Evolutionary conservation across 2,329 filamentous ascomycete genomes (phyloP).

Genomic region (Aschersonia sp.): DNA sequence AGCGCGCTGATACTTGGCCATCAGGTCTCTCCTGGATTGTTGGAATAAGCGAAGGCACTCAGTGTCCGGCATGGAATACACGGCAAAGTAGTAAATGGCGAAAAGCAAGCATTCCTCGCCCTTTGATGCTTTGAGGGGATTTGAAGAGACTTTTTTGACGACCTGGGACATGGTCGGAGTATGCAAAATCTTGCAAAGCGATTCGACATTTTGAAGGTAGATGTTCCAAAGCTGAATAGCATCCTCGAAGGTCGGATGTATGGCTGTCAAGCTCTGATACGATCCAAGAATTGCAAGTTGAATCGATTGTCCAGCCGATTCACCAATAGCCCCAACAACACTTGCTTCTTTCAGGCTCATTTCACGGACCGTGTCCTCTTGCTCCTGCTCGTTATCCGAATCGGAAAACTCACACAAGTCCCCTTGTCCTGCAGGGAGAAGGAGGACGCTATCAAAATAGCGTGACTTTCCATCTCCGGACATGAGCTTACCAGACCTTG

Average conservation of each 20-base stretch:
- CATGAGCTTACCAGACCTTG: constrained; percentile 8
- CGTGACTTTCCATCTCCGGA: constrained; percentile 19
- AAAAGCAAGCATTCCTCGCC: constrained; percentile 25
- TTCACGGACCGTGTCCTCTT: not conserved
- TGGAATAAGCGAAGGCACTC: constrained; percentile 23
- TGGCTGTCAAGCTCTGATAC: constrained; percentile 4
- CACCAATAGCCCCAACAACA: not conserved
- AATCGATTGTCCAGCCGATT: not conserved
- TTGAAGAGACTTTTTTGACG: constrained; percentile 5
- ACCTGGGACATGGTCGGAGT: constrained; percentile 11
- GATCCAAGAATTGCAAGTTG: not conserved
- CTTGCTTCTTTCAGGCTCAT: not conserved
- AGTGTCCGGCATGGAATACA: constrained; percentile 24
- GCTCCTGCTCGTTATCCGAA: not conserved
- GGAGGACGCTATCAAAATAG: constrained; percentile 22
- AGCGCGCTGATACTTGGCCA: constrained; percentile 23
- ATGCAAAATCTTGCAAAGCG: constrained; percentile 11
- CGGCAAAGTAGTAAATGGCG: constrained; percentile 24
- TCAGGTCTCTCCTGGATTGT: constrained; percentile 18
- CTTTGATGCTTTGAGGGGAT: constrained; percentile 10
- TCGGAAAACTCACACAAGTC: constrained; percentile 2
- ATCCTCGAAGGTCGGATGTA: constrained; percentile 8
- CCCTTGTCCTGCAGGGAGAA: constrained; percentile 1
- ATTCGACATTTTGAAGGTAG: constrained; percentile 11
- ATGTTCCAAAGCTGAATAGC: constrained; percentile 12